Conservation (phyloP, 352 stramenopile genomes). For the Pythium brassicae region DNA sequence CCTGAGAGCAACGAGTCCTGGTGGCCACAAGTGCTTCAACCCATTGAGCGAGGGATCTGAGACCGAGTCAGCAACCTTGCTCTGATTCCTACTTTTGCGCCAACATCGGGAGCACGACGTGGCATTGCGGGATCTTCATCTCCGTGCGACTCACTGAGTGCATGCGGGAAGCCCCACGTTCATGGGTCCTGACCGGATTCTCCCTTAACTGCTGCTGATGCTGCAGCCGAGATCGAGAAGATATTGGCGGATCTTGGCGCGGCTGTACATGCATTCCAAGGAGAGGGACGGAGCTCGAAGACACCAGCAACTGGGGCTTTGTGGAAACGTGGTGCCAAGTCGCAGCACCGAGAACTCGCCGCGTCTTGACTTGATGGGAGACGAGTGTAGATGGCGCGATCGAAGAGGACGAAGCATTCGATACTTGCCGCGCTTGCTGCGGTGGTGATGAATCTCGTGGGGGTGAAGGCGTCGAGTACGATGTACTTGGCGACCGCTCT, state of each 20-base stretch:
- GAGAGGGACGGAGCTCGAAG: conserved; percentile 5
- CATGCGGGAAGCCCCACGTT: neutral
- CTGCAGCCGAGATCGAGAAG: neutral
- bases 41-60: too few species aligned
- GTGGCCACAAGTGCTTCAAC: too few species aligned
- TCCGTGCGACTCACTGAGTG: neutral
- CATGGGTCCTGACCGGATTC: too few species aligned
- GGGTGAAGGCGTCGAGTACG: too few species aligned
- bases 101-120: conserved; percentile 27
- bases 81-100: neutral
- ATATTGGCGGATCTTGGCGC: neutral
- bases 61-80: too few species aligned
- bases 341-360: neutral
- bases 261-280: neutral
- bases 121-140: conserved; percentile 17
- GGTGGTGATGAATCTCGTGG: neutral
- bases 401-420: neutral
- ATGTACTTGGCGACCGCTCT: neutral
- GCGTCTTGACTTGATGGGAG: conserved; percentile 1
- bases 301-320: conserved; percentile 46
- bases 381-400: neutral
- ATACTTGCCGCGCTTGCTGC: neutral
- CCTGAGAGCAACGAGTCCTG: neutral
- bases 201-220: neutral
- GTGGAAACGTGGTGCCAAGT: conserved; percentile 42